A percentile compares a stretch with the other conserved stretches of the same genome.
Conservation (phyloP, 2,329 filamentous ascomycete genomes). For the Trichoderma atrobrunneum region DNA sequence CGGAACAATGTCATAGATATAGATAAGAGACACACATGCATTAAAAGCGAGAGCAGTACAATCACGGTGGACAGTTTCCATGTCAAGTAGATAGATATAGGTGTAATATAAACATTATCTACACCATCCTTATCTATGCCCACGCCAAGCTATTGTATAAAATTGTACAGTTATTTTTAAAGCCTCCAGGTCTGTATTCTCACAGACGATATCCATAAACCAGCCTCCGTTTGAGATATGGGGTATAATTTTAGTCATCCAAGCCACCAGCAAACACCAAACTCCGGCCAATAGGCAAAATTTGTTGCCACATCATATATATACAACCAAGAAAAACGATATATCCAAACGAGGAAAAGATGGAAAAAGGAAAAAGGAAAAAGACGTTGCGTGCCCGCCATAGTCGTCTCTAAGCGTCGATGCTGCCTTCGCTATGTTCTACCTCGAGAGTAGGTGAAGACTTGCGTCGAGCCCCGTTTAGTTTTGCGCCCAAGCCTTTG, state of each 20-base stretch:
- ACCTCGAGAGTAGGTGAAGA: constrained; percentile 32
- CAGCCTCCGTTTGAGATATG: constrained; percentile 5
- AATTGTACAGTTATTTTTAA: neutral
- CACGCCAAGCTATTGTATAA: neutral
- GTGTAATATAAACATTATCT: neutral
- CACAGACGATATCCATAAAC: constrained; percentile 8
- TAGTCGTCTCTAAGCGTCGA: constrained; percentile 18
- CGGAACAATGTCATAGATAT: neutral
- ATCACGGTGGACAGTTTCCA: neutral
- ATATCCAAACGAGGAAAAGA: constrained; percentile 18
- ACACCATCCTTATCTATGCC: neutral
- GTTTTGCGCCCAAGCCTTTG: constrained; percentile 27
- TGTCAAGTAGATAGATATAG: neutral
- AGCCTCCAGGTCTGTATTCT: neutral
- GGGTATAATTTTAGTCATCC: constrained; percentile 20
- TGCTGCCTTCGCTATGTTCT: constrained; percentile 31
- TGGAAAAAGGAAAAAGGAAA: neutral
- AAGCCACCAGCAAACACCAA: constrained; percentile 4
- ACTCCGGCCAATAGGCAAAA: neutral
- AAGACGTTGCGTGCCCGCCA: neutral
- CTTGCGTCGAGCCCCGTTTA: constrained; percentile 28
- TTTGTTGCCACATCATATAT: constrained; percentile 8
- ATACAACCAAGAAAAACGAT: constrained; percentile 11
- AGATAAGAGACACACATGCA: neutral
- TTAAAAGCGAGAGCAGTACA: neutral